Conservation (phyloP, 2,329 filamentous ascomycete species). For the Juglanconis juglandina region DNA sequence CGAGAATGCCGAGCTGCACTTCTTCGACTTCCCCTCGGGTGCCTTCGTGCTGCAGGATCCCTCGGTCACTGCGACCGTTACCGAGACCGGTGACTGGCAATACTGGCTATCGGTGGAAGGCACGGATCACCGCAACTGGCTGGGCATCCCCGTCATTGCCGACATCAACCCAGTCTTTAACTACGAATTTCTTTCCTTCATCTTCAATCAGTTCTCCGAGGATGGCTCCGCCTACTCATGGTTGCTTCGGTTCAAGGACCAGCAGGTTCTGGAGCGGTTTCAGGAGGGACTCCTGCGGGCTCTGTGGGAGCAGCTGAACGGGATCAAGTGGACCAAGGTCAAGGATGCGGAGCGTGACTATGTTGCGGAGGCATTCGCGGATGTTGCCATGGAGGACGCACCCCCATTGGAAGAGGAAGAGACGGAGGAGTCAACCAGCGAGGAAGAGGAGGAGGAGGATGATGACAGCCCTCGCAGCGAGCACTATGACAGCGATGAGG, state of each 20-base stretch:
- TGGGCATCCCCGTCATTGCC: constrained; percentile 78
- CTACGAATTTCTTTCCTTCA: constrained; percentile 97
- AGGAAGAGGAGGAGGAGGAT: constrained; percentile 52
- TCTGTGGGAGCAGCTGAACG: constrained; percentile 92
- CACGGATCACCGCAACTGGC: constrained; percentile 68
- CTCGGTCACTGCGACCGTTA: constrained; percentile 73
- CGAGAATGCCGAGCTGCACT: constrained; percentile 79
- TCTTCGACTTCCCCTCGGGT: constrained; percentile 86
- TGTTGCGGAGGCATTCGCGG: constrained; percentile 90
- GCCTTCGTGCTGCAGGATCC: constrained; percentile 80
- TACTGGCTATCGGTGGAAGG: constrained; percentile 91
- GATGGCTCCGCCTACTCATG: constrained; percentile 93
- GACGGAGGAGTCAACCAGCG: constrained; percentile 34
- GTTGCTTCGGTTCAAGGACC: constrained; percentile 88
- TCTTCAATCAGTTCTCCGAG: constrained; percentile 92
- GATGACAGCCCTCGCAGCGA: constrained; percentile 55
- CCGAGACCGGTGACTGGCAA: constrained; percentile 84
- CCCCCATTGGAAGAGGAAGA: constrained; percentile 43
- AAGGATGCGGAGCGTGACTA: constrained; percentile 94
- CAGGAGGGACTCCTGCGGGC: constrained; percentile 94
- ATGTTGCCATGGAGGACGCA: constrained; percentile 86
- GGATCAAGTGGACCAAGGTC: constrained; percentile 89
- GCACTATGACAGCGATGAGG: constrained; percentile 56
- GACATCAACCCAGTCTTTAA: constrained; percentile 99
- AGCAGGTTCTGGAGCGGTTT: constrained; percentile 75